A percentile compares a stretch with the other conserved stretches of the same genome.
phyloP scores from a whole-genome alignment of 2,329 filamentous ascomycete genomes.

The Alternaria arbusti region DNA sequence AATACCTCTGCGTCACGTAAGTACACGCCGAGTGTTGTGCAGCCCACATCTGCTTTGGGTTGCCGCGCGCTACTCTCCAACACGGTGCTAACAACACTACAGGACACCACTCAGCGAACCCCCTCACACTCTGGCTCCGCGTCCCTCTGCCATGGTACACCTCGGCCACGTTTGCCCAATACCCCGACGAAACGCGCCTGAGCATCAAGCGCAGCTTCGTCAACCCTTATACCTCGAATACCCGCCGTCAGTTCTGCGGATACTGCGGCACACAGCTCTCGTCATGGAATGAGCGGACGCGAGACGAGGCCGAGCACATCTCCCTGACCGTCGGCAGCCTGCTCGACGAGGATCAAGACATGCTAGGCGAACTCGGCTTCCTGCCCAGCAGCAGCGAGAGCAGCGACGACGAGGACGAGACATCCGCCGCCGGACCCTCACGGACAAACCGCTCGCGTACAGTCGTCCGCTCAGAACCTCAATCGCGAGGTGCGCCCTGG shows the following conservation, averaged over 20 bases:
- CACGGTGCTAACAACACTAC: neutral
- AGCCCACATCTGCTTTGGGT: neutral
- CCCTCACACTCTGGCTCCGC: conserved; percentile 80
- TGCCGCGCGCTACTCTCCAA: neutral
- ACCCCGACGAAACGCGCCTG: conserved; percentile 70
- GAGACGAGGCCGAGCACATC: conserved; percentile 76
- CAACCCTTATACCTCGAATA: conserved; percentile 56
- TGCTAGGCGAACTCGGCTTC: conserved; percentile 77
- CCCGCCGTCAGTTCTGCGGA: conserved; percentile 82
- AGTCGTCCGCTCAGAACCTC: conserved; percentile 29
- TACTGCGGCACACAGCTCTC: conserved; percentile 88
- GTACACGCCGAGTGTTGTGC: conserved; percentile 45
- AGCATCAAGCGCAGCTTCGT: conserved; percentile 55
- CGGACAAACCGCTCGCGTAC: conserved; percentile 15
- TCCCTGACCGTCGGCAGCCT: conserved; percentile 82
- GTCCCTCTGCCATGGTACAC: conserved; percentile 83
- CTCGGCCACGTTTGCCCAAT: conserved; percentile 75
- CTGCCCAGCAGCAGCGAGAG: conserved; percentile 55
- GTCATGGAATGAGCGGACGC: conserved; percentile 79
- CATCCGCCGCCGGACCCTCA: conserved; percentile 23
- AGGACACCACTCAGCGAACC: conserved; percentile 72
- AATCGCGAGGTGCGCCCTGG: conserved; percentile 73
- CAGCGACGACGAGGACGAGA: conserved; percentile 38
- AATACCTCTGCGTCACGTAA: conserved; percentile 73
- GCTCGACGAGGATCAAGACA: conserved; percentile 70